Conservation (phyloP, 2,329 filamentous ascomycete genomes). For the Pseudocercospora fijiensis region DNA sequence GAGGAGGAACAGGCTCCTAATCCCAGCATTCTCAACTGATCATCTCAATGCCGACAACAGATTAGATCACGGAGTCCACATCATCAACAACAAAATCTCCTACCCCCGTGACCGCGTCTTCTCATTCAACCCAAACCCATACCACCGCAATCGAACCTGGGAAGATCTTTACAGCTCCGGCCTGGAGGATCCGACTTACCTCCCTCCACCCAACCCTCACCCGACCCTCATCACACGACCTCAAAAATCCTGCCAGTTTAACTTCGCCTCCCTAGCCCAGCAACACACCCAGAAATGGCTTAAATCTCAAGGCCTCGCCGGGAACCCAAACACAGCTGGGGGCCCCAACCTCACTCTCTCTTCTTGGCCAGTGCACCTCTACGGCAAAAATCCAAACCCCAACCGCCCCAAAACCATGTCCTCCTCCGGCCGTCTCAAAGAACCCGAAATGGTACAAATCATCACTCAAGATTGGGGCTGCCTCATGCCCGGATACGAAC, state of each 20-base stretch:
- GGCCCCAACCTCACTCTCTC: background rate
- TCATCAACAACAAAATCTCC: slow-evolving; percentile 3
- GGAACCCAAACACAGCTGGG: background rate
- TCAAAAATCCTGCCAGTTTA: background rate
- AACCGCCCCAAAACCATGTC: background rate
- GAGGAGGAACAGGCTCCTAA: slow-evolving; percentile 3
- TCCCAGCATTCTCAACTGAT: background rate
- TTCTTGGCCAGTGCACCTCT: slow-evolving; percentile 4
- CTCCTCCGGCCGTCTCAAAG: background rate
- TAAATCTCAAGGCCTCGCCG: background rate
- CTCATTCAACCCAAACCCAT: slow-evolving; percentile 9
- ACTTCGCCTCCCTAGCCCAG: slow-evolving; percentile 8
- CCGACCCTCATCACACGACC: background rate
- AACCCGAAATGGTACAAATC: slow-evolving; percentile 7
- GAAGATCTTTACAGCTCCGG: background rate
- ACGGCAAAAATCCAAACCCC: background rate
- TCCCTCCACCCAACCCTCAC: background rate
- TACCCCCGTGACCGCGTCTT: slow-evolving; percentile 7
- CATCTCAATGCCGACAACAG: background rate
- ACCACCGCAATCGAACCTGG: slow-evolving; percentile 14
- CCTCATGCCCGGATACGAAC: slow-evolving; percentile 10
- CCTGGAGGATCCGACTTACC: background rate
- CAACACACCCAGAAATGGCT: slow-evolving; percentile 7
- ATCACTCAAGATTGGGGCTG: slow-evolving; percentile 13
- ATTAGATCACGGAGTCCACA: background rate